Evolutionary conservation across 306 rosid genomes (phyloP), one percentile per base, ranked within the genome.

Genomic region (Arachis stenosperma): DNA sequence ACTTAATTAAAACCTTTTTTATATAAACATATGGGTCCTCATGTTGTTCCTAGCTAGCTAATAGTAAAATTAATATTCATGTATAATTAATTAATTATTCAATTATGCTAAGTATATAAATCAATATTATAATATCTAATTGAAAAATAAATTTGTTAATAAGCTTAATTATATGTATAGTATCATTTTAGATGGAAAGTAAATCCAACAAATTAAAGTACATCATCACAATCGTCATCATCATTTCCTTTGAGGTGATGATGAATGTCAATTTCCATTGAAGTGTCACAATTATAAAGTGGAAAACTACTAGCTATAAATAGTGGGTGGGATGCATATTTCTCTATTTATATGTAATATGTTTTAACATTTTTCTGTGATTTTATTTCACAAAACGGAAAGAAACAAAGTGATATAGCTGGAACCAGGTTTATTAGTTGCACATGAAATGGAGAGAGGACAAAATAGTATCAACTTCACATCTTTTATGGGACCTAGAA

Each of bases 371-470:
- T 39, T 60, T 2, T 44, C 43, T 12, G 22, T 52, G 10, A 48
- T 67, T 47, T 30, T 2, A 67, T 43, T 48, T 27, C 51, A 47
- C 7, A 27, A 1, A 65, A 46, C 2, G 29, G 29, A 67, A 67
- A 47, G 46, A 67, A 48, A 48, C 59, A 48, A 48, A 48, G 22
- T 67, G 59, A 48, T 67, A 67, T 67, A 67, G 71, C 58, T 47
- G 58, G 66, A 15, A 7, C 63, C 78, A 62, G 50, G 69, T 64
- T 33, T 33, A 33, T 33, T 64, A 17, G 69, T 4, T 15, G 30
- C 9, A 52, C 15, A 39, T 33, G 14, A 62, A 62, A 62, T 43
- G 54, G 36, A 40, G 43, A 62, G 41, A 10, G 42, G 9, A 5
- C 22, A n/a, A 50, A 10, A 30, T 3, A 30, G 17, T 41, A 41